A percentile compares a stretch with the other conserved stretches of the same genome.
Conservation (phyloP, 176 grass and related monocot genomes). For the Musa troglodytarum region DNA sequence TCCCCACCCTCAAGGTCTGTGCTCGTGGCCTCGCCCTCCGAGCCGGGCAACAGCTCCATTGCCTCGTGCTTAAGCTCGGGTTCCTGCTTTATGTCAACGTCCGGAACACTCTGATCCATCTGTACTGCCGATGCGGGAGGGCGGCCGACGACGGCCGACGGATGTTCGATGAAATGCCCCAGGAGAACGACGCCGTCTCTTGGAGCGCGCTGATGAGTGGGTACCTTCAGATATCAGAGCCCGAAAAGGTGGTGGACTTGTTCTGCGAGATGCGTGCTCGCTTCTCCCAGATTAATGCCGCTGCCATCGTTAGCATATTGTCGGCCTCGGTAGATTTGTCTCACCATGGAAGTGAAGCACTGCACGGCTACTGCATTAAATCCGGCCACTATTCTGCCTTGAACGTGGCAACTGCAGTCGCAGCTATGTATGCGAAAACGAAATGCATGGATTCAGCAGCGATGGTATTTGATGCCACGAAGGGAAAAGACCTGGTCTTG, state of each 20-base stretch:
- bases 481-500: conserved; percentile 37
- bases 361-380: conserved; percentile 47
- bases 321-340: conserved; percentile 10
- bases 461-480: conserved; percentile 32
- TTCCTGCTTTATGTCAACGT: conserved; percentile 30
- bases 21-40: conserved; percentile 13
- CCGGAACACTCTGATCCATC: conserved; percentile 41
- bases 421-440: conserved; percentile 29
- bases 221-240: conserved; percentile 20
- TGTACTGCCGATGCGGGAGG: conserved; percentile 29
- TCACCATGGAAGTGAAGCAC: conserved; percentile 11
- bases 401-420: conserved; percentile 42
- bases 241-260: not conserved
- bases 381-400: conserved; percentile 13
- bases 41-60: conserved; percentile 36
- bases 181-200: conserved; percentile 19
- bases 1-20: conserved; percentile 42
- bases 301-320: conserved; percentile 14
- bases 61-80: conserved; percentile 28
- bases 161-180: conserved; percentile 42
- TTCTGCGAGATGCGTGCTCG: conserved; percentile 24
- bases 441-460: conserved; percentile 13
- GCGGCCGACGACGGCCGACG: conserved; percentile 11
- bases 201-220: conserved; percentile 52
- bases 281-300: conserved; percentile 11